phyloP scores from a whole-genome alignment of 2,329 filamentous ascomycete genomes.

The Chrysosporium queenslandicum region DNA sequence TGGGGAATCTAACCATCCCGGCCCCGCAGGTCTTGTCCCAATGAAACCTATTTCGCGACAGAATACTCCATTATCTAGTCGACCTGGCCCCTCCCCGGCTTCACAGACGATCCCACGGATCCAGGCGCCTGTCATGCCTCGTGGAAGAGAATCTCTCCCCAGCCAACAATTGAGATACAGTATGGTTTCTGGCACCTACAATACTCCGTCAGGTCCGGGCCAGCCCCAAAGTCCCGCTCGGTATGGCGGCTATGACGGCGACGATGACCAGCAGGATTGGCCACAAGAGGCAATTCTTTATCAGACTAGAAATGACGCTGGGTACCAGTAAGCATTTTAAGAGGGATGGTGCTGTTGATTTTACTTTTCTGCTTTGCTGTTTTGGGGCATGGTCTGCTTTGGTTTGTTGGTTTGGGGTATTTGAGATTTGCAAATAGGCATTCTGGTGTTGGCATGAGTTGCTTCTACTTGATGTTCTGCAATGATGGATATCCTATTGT shows the following conservation, averaged over 20 bases:
- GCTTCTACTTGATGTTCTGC: neutral
- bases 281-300: slow-evolving; percentile 35
- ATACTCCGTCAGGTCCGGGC: slow-evolving; percentile 6
- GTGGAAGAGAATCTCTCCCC: slow-evolving; percentile 25
- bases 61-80: slow-evolving; percentile 4
- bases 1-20: neutral
- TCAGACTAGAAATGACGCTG: slow-evolving; percentile 20
- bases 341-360: neutral
- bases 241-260: slow-evolving; percentile 21
- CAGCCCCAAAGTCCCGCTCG: slow-evolving; percentile 13
- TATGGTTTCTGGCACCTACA: slow-evolving; percentile 15
- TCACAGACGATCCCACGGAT: slow-evolving; percentile 15
- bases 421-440: neutral
- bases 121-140: slow-evolving; percentile 13
- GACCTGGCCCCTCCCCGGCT: neutral
- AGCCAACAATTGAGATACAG: slow-evolving; percentile 25
- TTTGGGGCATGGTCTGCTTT: neutral
- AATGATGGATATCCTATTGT: neutral
- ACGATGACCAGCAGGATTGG: slow-evolving; percentile 26
- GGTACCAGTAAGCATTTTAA: neutral
- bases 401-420: neutral
- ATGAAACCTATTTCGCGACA: slow-evolving; percentile 9
- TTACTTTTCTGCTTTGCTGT: neutral
- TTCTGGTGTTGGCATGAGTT: neutral
- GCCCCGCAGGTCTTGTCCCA: slow-evolving; percentile 1